Percentiles rank a stretch among this genome's conserved stretches.
phyloP scores from a whole-genome alignment of 2,329 filamentous ascomycete genomes.

The Cyphellophora europaea region DNA sequence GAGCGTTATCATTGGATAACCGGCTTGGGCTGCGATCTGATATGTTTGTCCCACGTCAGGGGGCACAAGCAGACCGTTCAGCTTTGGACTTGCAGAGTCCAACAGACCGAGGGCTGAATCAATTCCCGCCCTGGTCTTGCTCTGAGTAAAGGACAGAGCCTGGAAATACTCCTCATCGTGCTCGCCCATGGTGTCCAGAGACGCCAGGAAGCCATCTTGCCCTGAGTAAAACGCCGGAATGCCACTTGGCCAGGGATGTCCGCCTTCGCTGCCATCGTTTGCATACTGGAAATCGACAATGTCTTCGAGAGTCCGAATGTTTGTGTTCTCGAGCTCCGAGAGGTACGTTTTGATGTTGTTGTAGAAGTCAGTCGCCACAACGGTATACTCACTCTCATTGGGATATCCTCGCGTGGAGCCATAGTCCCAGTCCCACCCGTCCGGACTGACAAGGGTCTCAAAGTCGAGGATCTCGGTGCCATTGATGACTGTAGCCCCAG shows the following conservation, averaged over 20 bases:
- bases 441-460: constrained; percentile 51
- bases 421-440: constrained; percentile 69
- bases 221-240: constrained; percentile 59
- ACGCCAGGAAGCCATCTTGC: constrained; percentile 61
- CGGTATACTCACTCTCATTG: constrained; percentile 67
- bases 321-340: constrained; percentile 51
- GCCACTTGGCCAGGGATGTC: constrained; percentile 48
- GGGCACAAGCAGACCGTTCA: constrained; percentile 60
- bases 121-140: constrained; percentile 56
- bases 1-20: constrained; percentile 63
- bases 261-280: constrained; percentile 59
- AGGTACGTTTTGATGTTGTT: constrained; percentile 58
- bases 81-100: constrained; percentile 13
- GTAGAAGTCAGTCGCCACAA: constrained; percentile 43
- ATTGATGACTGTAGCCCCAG: constrained; percentile 61
- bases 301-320: constrained; percentile 51
- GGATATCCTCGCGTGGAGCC: constrained; percentile 40
- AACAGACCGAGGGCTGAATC: constrained; percentile 50
- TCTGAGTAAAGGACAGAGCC: constrained; percentile 53
- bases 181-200: constrained; percentile 46
- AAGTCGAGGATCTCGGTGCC: constrained; percentile 58
- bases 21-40: constrained; percentile 63
- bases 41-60: constrained; percentile 58
- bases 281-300: constrained; percentile 55
- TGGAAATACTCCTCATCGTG: constrained; percentile 58